Percentiles rank a stretch among this genome's conserved stretches.
Evolutionary conservation across 257 asterid species (phyloP).

Genomic region (Scutellaria galericulata): DNA sequence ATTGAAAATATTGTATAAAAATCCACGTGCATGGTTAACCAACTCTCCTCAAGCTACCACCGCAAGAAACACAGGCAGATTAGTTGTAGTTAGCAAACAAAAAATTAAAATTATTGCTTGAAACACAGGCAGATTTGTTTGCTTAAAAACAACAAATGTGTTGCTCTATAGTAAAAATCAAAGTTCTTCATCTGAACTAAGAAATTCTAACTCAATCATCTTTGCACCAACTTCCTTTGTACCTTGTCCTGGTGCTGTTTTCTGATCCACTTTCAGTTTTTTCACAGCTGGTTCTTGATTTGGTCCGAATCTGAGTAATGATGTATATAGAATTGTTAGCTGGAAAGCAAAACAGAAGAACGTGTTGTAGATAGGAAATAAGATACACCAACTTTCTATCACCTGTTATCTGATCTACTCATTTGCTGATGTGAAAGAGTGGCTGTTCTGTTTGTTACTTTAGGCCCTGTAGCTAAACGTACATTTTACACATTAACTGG

Average conservation of each 20-base stretch:
- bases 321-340: constrained; percentile 38
- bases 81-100: neutral
- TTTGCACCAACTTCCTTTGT: constrained; percentile 50
- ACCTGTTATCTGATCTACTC: constrained; percentile 56
- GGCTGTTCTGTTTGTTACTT: constrained; percentile 39
- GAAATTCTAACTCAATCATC: constrained; percentile 82
- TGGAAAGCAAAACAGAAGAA: neutral
- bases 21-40: constrained; percentile 41
- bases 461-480: constrained; percentile 45
- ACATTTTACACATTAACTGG: neutral
- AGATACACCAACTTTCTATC: constrained; percentile 3
- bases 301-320: constrained; percentile 46
- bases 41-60: constrained; percentile 28
- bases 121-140: neutral
- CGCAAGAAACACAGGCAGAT: neutral
- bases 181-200: constrained; percentile 82
- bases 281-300: constrained; percentile 56
- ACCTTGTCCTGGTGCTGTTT: constrained; percentile 40
- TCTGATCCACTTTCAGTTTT: constrained; percentile 52
- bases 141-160: neutral
- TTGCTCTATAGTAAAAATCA: constrained; percentile 30
- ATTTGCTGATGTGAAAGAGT: constrained; percentile 42
- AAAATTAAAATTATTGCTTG: neutral
- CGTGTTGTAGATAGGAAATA: neutral
- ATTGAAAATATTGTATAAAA: constrained; percentile 24